Evolutionary conservation across 2,329 filamentous ascomycete genomes (phyloP), one percentile per base, ranked within the genome.

Genomic region (Ophiostoma quercus): DNA sequence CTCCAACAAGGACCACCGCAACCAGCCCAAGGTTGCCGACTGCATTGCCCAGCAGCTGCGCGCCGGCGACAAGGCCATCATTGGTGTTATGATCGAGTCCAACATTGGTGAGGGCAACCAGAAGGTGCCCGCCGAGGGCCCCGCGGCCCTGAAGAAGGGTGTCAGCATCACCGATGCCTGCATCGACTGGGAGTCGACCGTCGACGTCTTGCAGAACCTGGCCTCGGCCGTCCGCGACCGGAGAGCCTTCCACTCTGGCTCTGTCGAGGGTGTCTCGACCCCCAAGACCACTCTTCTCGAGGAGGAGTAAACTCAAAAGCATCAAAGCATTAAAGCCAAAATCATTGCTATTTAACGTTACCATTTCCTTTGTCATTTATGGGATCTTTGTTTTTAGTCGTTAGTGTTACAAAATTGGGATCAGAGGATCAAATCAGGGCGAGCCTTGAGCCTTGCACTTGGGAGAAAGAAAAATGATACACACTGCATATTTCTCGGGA

Each of bases 31-130:
- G 82, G 94, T 98, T 63, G 93, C 94, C 73, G 87, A 90, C 79
- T 85, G 84, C 68, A 83, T 99, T 72, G 90, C 86, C 41, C 92
- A 96, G 69, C 94, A 99, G 83, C 85, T 99, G 73, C 88, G 90
- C 68, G 89, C 90, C 74, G 94, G 94, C 71, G 92, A 99, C 83
- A 90, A 87, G 71, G 90, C 88, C 74, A 96, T 99, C 76, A 87
- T 98, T 74, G 95, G 94, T 78, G 92, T 98, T 77, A 99, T 99
- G 94, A 96, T 99, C 76, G 94, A 99, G 84, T 97, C 92, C 77
- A 94, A 98, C 82, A 94, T 98, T 84, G 88, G 94, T 80, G 95
- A 97, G 82, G 86, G 88, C 74, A 92, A 89, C 84, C 90, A 93
- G 78, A 97, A 97, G 83, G 92, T 96, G 0, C 92, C 93, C 0